Percentiles rank a stretch among this genome's conserved stretches.
Conservation (phyloP, 768 basidiomycete genomes). For the Suillus subaureus region DNA sequence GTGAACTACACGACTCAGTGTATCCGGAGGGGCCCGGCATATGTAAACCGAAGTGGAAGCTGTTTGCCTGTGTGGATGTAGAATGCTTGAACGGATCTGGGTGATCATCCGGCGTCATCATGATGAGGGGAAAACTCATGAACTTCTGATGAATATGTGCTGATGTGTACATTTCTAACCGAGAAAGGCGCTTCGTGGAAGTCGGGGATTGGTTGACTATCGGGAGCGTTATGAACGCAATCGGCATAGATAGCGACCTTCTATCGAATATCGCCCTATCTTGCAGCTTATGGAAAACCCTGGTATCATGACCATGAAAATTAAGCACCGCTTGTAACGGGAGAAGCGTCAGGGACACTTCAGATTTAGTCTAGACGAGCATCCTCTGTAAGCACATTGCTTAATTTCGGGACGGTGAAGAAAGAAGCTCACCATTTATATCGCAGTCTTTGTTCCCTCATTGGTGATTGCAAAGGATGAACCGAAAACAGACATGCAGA, state of each 20-base stretch:
- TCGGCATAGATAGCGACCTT: neutral
- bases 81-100: neutral
- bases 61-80: neutral
- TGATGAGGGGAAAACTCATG: neutral
- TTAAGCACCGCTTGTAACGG: neutral
- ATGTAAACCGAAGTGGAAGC: neutral
- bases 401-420: neutral
- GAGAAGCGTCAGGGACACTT: neutral
- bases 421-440: neutral
- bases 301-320: neutral
- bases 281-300: neutral
- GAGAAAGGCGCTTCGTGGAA: neutral
- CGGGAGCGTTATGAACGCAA: neutral
- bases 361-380: neutral
- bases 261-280: neutral
- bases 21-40: neutral
- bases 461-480: neutral
- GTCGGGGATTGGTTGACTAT: neutral
- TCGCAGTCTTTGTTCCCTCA: neutral
- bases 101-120: neutral
- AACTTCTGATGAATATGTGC: neutral
- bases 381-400: conserved; percentile 7
- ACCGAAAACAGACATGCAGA: neutral
- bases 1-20: neutral
- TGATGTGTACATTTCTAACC: neutral